Base-by-base conservation (phyloP, 225 moss, liverwort and hornwort genomes). In the Pseudoscleropodium purum region DNA sequence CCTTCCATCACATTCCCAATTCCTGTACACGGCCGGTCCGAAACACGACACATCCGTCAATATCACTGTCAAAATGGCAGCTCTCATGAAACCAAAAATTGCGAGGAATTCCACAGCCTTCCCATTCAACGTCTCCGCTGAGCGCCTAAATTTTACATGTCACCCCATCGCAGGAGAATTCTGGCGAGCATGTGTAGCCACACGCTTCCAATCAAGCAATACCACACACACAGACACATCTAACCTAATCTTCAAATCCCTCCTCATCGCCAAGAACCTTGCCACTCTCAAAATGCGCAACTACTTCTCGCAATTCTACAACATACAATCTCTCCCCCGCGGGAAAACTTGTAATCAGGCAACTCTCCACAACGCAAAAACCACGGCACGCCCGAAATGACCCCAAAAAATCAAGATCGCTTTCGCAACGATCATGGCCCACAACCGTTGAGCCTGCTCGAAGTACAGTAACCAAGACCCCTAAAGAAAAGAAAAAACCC, bases 231-330 rank as follows among this genome's bases (percentile, higher is more conserved):
- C n/a, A 47, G 37, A 54, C 19, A 30, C 33, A 10, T 29, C 52
- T 90, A 80, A 92, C 92, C 92, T 89, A 92, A 90, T 47, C 41
- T 49, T 33, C 5, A 34, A 75, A 45, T 70, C 10, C 77, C 41
- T 49, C 76, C 64, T 39, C 89, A 16, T 67, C 62, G n/a, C 75
- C 61, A 75, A 30, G 31, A 82, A 43, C 23, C 52, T 29, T 34
- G 27, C 49, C 60, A 41, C 59, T 37, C 49, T 60, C 57, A 82
- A 77, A 34, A 23, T 17, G 24, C 10, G 16, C 45, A 43, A 70
- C 69, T 68, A 21, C 64, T 39, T 25, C 18, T 76, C 76, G 34
- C 37, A 79, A 83, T 73, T 36, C 41, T 13, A 59, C 45, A 45
- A 24, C 14, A 13, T 36, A 51, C 51, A 39, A 45, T 85, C 23